Conservation (phyloP, 257 asterid genomes). For the Solanum stenotomum region DNA sequence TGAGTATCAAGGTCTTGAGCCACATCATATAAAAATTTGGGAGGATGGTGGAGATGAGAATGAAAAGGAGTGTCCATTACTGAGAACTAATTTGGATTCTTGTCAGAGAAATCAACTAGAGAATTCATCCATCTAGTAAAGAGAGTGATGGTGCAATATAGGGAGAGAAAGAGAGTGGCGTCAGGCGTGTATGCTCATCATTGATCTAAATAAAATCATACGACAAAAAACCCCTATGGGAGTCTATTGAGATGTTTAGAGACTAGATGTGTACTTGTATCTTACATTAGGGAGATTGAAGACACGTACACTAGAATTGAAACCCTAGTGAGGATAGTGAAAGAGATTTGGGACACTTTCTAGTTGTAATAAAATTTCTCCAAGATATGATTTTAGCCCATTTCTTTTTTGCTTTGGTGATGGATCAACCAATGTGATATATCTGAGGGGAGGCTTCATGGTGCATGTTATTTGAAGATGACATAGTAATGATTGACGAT, state of each 20-base stretch:
- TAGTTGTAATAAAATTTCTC: neutral
- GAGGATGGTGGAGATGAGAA: neutral
- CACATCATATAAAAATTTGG: neutral
- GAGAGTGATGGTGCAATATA: neutral
- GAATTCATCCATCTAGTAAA: neutral
- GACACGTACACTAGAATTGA: neutral
- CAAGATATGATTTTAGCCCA: neutral
- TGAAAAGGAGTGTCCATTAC: neutral
- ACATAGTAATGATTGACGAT: too few species aligned
- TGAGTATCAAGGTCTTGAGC: neutral
- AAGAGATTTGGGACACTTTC: neutral
- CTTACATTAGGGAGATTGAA: neutral
- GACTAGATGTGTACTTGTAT: neutral
- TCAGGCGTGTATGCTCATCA: neutral
- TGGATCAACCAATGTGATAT: neutral
- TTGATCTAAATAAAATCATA: neutral
- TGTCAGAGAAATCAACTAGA: neutral
- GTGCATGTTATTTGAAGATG: neutral
- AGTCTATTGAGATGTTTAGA: neutral
- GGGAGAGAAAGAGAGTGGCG: neutral
- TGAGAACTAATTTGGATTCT: neutral
- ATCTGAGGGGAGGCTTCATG: neutral
- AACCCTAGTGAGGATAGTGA: neutral
- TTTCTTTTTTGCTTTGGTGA: neutral
- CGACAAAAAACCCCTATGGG: neutral